phyloP scores from a whole-genome alignment of 73 alveolate species.

The Paramecium bursaria region DNA sequence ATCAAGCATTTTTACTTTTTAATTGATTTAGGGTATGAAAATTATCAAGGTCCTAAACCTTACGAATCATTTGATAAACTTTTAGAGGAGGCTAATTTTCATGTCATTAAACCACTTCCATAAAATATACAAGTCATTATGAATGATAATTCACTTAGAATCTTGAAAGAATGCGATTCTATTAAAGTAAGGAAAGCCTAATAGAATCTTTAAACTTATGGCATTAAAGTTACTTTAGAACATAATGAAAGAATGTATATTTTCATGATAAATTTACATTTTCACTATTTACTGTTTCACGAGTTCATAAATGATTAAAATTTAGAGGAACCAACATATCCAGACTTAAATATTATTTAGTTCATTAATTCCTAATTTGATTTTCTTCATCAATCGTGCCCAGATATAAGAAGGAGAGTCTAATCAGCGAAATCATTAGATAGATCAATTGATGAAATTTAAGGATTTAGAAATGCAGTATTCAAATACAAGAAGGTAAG shows the following conservation, averaged over 20 bases:
- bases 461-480: conserved; percentile 25
- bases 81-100: neutral
- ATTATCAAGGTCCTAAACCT: neutral
- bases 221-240: neutral
- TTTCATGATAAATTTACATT: neutral
- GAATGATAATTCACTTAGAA: neutral
- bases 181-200: conserved; percentile 10
- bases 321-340: conserved; percentile 7
- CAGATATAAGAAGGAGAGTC: conserved; percentile 15
- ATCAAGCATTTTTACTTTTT: conserved; percentile 33
- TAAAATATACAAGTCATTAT: conserved; percentile 2
- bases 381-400: conserved; percentile 27
- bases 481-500: conserved; percentile 38
- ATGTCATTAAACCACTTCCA: conserved; percentile 35
- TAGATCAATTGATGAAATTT: conserved; percentile 32
- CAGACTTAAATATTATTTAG: neutral
- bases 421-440: conserved; percentile 25
- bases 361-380: conserved; percentile 20
- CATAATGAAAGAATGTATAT: neutral
- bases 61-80: conserved; percentile 2
- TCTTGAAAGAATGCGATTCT: neutral
- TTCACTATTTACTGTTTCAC: conserved; percentile 53
- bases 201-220: too few relatives aligned
- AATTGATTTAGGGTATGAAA: neutral
- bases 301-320: neutral